These are phyloP conservation scores for Colletotrichum trifolii DNA, from an alignment of 2,329 filamentous ascomycete genomes.

Conservation along the genomic window DNA sequence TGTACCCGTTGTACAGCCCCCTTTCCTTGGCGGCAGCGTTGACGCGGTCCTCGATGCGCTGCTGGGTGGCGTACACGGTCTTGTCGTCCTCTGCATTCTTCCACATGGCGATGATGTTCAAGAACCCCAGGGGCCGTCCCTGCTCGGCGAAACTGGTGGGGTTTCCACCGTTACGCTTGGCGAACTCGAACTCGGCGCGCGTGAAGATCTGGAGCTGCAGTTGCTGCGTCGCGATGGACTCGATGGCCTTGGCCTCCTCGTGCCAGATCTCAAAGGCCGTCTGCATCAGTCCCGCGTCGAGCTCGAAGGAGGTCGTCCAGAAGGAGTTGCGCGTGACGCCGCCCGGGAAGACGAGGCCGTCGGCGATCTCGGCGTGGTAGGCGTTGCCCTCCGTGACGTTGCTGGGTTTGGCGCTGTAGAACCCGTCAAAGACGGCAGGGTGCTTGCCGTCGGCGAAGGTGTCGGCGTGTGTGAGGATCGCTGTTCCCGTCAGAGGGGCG, in stretches of 20 bases:
- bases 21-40: slow-evolving; percentile 44
- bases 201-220: slow-evolving; percentile 54
- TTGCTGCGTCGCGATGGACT: slow-evolving; percentile 38
- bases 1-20: slow-evolving; percentile 48
- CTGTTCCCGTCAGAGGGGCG: slow-evolving; percentile 1
- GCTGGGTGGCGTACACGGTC: slow-evolving; percentile 42
- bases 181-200: slow-evolving; percentile 46
- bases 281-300: neutral
- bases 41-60: slow-evolving; percentile 42
- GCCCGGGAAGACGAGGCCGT: slow-evolving; percentile 3
- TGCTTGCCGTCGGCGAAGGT: slow-evolving; percentile 24
- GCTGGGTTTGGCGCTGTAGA: slow-evolving; percentile 22
- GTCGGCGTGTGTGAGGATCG: slow-evolving; percentile 34
- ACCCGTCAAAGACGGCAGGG: slow-evolving; percentile 40
- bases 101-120: slow-evolving; percentile 44
- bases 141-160: slow-evolving; percentile 43
- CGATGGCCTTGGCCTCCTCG: slow-evolving; percentile 36
- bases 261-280: slow-evolving; percentile 6
- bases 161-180: slow-evolving; percentile 45
- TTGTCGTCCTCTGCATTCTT: slow-evolving; percentile 46
- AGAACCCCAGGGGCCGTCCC: slow-evolving; percentile 27
- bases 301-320: slow-evolving; percentile 31
- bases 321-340: slow-evolving; percentile 37
- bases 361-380: slow-evolving; percentile 38
- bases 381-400: slow-evolving; percentile 8